phyloP scores from a whole-genome alignment of 495 filamentous ascomycete genomes.

The Penicillium samsonianum region DNA sequence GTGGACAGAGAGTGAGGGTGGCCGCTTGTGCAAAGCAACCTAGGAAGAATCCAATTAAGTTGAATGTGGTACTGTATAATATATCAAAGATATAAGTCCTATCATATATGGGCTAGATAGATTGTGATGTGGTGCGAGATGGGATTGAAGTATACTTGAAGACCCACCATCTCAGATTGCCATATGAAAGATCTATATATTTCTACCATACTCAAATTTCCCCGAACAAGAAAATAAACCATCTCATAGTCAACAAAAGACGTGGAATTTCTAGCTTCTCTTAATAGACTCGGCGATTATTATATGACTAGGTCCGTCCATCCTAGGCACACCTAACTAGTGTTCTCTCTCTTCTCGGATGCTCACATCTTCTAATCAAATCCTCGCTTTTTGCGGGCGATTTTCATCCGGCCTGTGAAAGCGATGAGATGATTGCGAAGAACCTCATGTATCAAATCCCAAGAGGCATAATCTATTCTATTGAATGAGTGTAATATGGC shows the following conservation, averaged over 20 bases:
- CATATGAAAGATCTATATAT: neutral
- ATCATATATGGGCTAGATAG: neutral
- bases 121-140: neutral
- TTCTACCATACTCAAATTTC: neutral
- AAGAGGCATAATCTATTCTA: neutral
- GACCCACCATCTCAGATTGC: neutral
- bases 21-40: conserved; percentile 20
- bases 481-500: neutral
- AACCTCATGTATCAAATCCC: neutral
- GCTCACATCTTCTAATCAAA: too few relatives aligned
- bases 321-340: too few relatives aligned
- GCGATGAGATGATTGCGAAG: neutral
- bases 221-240: neutral
- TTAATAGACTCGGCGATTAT: too few relatives aligned
- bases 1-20: conserved; percentile 43
- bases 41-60: neutral
- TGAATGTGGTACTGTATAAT: neutral
- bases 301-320: too few relatives aligned
- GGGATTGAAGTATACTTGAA: neutral
- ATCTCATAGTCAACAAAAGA: neutral
- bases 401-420: too few relatives aligned
- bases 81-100: neutral
- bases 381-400: too few relatives aligned
- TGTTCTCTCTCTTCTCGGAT: too few relatives aligned
- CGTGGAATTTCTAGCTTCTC: too few relatives aligned